phyloP scores from a whole-genome alignment of 2,329 filamentous ascomycete species.

The Aspergillus caelatus region DNA sequence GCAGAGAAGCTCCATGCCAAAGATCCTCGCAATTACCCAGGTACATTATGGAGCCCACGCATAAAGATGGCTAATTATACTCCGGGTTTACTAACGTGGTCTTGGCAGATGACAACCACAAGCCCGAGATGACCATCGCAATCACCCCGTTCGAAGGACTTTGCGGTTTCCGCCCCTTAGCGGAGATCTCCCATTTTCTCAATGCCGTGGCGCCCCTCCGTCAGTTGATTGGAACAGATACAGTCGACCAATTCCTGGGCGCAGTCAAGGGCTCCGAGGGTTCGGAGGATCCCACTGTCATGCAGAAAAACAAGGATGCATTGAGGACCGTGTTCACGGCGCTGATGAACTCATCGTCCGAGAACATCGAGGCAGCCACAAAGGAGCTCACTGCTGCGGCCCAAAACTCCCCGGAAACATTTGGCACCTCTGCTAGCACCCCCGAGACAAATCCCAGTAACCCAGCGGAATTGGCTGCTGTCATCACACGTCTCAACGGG shows the following conservation, averaged over 20 bases:
- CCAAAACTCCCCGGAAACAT: slow-evolving; percentile 67
- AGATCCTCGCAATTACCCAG: slow-evolving; percentile 90
- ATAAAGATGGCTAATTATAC: neutral
- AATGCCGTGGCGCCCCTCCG: slow-evolving; percentile 66
- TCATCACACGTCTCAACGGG: slow-evolving; percentile 75
- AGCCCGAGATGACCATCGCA: slow-evolving; percentile 98
- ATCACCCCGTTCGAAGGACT: slow-evolving; percentile 95
- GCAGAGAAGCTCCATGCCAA: slow-evolving; percentile 83
- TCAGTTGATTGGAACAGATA: slow-evolving; percentile 61
- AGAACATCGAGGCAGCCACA: slow-evolving; percentile 66
- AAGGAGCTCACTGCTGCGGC: slow-evolving; percentile 73
- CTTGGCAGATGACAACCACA: slow-evolving; percentile 86
- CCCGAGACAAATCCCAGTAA: slow-evolving; percentile 39
- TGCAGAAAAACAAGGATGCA: slow-evolving; percentile 72
- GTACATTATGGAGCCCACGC: slow-evolving; percentile 32
- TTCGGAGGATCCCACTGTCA: slow-evolving; percentile 48
- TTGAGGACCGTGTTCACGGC: slow-evolving; percentile 75
- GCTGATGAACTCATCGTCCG: slow-evolving; percentile 76
- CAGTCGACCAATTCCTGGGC: slow-evolving; percentile 58
- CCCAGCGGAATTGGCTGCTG: slow-evolving; percentile 68
- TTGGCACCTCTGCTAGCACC: slow-evolving; percentile 60
- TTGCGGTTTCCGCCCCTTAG: slow-evolving; percentile 88
- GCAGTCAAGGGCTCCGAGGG: slow-evolving; percentile 60
- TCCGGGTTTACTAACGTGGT: neutral
- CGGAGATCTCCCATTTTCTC: slow-evolving; percentile 85